Evolutionary conservation across 169 alveolate genomes (phyloP), one percentile per base, ranked within the genome.

Genomic region (Cryptosporidium viatorum): DNA sequence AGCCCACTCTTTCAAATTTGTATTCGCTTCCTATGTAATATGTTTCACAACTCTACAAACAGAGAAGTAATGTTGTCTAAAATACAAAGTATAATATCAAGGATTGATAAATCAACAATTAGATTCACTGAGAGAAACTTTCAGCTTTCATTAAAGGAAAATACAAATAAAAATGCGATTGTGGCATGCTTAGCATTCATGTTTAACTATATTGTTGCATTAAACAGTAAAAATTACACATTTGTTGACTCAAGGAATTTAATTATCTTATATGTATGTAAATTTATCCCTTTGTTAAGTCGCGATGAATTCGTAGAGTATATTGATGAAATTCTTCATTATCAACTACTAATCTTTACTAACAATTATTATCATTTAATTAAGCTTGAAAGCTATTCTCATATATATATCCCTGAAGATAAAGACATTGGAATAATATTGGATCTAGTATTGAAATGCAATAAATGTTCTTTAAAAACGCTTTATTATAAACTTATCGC

Each of bases 11-110:
- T 80, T 16, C 33, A 43, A 41, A 41, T 80, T 41, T 80, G 80
- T 26, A 37, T 80, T 16, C 31, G 75, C 1, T 80, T 62, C 55
- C 41, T 80, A 5, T 80, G 74, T 23, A 80, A 80, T 80, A 62
- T 65, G 68, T 80, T 80, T 31, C 41, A n/a, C 14, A 80, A 80
- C 29, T 26, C 73, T 26, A 80, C 80, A 60, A 80, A 80, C 43
- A 80, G 89, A 41, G 69, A 80, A 50, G 89, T 37, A n/a, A 62
- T 80, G 75, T 6, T 80, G 14, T 65, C 43, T 26, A 59, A 58
- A 12, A 14, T 41, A 21, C 26, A 26, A 16, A 74, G 62, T 2
- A 39, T 80, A 23, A 18, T 80, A 12, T 39, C 21, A 21, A 21
- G 8, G 16, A 62, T 80, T 9, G 35, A 65, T n/a, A n/a, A 16